Evolutionary conservation across 192 early-diverging fungal genomes (phyloP), one percentile per base, ranked within the genome.

Genomic region (Spizellomyces sp.): DNA sequence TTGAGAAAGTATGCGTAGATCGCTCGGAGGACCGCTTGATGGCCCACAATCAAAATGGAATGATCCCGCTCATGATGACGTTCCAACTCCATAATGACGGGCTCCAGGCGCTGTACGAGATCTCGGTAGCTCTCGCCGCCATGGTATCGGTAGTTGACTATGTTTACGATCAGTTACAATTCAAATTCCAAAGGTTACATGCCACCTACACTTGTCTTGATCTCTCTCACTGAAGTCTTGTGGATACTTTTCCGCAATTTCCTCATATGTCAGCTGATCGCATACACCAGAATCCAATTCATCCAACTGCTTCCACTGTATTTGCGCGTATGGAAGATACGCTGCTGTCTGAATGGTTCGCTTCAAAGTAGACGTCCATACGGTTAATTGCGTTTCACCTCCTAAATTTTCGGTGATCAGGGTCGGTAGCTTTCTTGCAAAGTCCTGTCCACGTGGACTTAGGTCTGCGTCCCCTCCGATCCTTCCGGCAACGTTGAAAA

Each of bases 1-100:
- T 96, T 94, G 79, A 96, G 84, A 80, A 98, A 99, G 81, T 98
- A 99, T 48, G 93, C 95, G 76, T 99, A 99, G 62, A 99, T 91
- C 76, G 94, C 96, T 22, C 98, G 87, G 70, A 99, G 81, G 44
- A 99, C 95, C 0, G 96, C 98, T 67, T 99, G 98, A 76, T 99
- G 98, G 17, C 95, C 94, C 75, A 98, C 88, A 59, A 98, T 98
- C 66, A 98, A 82, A 60, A 98, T 96, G 70, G 93, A 92, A 74
- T 95, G 91, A 78, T 84, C 69, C 2, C 71, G 75, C 58, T 88
- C 86, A 62, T 85, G 80, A 58, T 99, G 96, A 43, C 98, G 88
- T 74, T 98, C 98, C 48, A 99, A 84, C 75, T 99, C 98, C 95
- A 99, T 94, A 64, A 98, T 99, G 62, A 99, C 94, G 3, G 98